Evolutionary conservation across 73 alveolate species (phyloP), one percentile per base, ranked within the genome.

Genomic region (Paramecium sexaurelia): DNA sequence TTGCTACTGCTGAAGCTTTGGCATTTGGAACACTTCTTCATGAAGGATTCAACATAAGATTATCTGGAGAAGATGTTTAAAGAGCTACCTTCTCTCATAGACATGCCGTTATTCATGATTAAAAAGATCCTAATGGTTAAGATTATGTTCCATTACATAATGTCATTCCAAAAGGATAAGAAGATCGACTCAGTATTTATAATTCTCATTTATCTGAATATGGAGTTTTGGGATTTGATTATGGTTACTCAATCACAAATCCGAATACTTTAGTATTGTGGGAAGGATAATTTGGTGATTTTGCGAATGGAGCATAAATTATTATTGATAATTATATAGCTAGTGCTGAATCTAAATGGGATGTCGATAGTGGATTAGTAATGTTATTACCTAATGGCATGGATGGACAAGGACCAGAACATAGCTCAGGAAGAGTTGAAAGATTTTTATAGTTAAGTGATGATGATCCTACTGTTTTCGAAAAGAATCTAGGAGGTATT

Each of bases 281-380:
- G 99, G 98, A 97, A 92, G 99, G 98, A n/a, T 95, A 97, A 85
- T 97, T 97, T 66, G 99, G 99, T 51, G 99, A 97, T 89, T 97
- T 97, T 92, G 99, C 98, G 67, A 97, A 97, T 91, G 97, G 97
- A 56, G 99, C 99, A 11, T 96, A 97, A 92, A 94, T 96, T 13
- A 87, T 96, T 55, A 93, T 97, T 27, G 99, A 97, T 92, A 93
- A 96, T 91, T 97, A 94, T 87, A 61, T 97, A 2, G 94, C 91
- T 86, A 88, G 98, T 78, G 95, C 98, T 22, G 99, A 97, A 85
- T 96, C 96, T 43, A 97, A 96, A 87, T 96, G 98, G 98, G 92
- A 92, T 33, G 92, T 96, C 56, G 87, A 94, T 82, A 55, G 95
- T 91, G 97, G 98, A 67, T 87, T 97, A n/a, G 97, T 96, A 27